Percentiles rank a stretch among this genome's conserved stretches.
These are phyloP conservation scores for Powellomyces hirtus DNA, from an alignment of 192 early-diverging fungal genomes.

Conservation along the genomic window DNA sequence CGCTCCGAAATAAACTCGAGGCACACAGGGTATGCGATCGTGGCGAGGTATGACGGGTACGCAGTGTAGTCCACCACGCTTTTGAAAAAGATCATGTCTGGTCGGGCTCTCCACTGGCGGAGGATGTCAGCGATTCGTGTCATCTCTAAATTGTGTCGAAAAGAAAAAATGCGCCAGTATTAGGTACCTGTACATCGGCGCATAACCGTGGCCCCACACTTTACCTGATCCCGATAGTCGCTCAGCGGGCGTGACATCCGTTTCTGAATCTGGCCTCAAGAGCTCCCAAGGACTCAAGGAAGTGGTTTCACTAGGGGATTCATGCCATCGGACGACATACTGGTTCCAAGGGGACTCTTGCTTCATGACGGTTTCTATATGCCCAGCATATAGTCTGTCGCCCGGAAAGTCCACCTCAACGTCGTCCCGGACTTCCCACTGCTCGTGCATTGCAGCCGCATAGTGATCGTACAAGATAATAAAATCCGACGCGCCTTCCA, in stretches of 20 bases:
- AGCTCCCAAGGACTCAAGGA: slow-evolving; percentile 32
- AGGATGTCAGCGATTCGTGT: slow-evolving; percentile 12
- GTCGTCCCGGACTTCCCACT: slow-evolving; percentile 17
- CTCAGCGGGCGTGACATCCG: not conserved
- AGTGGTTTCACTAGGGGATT: not conserved
- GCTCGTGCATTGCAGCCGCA: not conserved
- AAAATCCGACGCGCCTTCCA: slow-evolving; percentile 28
- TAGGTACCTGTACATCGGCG: not conserved
- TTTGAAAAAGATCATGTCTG: slow-evolving; percentile 19
- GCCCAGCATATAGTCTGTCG: slow-evolving; percentile 5
- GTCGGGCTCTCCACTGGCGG: not conserved
- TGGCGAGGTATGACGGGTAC: slow-evolving; percentile 28
- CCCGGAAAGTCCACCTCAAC: slow-evolving; percentile 14
- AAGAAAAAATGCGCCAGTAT: not conserved
- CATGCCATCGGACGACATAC: slow-evolving; percentile 21
- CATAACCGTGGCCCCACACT: not conserved
- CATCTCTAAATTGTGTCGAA: not conserved
- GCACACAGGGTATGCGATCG: slow-evolving; percentile 30
- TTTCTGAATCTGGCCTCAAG: not conserved
- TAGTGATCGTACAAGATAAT: slow-evolving; percentile 28
- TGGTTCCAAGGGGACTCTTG: slow-evolving; percentile 7
- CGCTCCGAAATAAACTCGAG: slow-evolving; percentile 21
- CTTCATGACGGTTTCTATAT: slow-evolving; percentile 4
- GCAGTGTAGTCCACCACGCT: slow-evolving; percentile 10
- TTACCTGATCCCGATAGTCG: not conserved